These are phyloP conservation scores for Curvularia sp. DNA, from an alignment of 2,329 filamentous ascomycete species.

Conservation along the genomic window DNA sequence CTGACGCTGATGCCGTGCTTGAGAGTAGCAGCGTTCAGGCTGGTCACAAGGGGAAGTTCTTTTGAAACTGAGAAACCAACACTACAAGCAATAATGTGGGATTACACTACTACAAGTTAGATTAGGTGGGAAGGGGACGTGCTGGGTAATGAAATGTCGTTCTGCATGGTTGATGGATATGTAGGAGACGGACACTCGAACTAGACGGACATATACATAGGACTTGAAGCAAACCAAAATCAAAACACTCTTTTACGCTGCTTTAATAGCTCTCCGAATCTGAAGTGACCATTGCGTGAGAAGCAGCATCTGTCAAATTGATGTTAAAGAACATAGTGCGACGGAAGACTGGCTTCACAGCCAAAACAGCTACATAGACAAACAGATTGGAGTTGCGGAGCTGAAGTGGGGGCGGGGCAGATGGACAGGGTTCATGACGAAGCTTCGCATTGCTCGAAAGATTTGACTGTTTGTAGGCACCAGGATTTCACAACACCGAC, in stretches of 20 bases:
- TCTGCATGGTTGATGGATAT: neutral
- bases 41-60: conserved; percentile 43
- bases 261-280: no score
- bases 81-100: no score
- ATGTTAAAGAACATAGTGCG: neutral
- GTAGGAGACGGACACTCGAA: neutral
- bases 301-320: neutral
- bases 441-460: conserved; percentile 22
- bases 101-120: no score
- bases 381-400: conserved; percentile 3
- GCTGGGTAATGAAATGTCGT: neutral
- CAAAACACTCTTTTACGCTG: neutral
- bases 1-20: conserved; percentile 38
- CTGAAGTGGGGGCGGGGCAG: conserved; percentile 35
- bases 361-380: neutral
- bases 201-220: neutral
- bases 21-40: conserved; percentile 32
- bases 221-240: neutral
- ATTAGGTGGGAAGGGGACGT: neutral
- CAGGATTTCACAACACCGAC: conserved; percentile 14
- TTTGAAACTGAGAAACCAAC: conserved; percentile 23
- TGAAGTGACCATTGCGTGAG: no score
- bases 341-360: neutral
- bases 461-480: conserved; percentile 24
- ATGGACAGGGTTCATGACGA: conserved; percentile 28